These are phyloP conservation scores for Hymenoscyphus linearis DNA, from an alignment of 2,329 filamentous ascomycete species.

Conservation along the genomic window DNA sequence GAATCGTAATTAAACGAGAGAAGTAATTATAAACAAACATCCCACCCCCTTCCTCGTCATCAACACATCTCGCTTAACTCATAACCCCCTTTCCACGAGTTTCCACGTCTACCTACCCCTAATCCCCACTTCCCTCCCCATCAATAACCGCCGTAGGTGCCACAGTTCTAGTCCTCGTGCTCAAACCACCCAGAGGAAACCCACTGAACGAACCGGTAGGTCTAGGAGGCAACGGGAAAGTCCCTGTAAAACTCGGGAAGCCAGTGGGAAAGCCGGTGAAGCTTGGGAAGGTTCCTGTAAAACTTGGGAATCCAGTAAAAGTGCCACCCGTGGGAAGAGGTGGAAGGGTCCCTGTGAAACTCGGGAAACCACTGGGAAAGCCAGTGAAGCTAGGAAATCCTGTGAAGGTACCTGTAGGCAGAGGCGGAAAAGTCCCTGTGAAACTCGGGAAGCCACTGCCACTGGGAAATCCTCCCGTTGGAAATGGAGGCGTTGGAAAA, in stretches of 20 bases:
- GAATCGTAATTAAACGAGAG: too few relatives aligned
- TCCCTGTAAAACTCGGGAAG: neutral
- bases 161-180: neutral
- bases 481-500: neutral
- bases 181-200: neutral
- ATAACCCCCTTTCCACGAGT: neutral
- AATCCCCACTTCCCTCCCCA: neutral
- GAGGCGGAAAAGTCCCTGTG: neutral
- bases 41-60: too few relatives aligned
- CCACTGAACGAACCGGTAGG: neutral
- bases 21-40: too few relatives aligned
- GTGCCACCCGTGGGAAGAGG: too few relatives aligned
- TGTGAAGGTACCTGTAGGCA: neutral
- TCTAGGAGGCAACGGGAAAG: neutral
- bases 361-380: neutral
- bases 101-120: neutral
- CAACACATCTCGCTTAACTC: neutral
- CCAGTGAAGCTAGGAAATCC: neutral
- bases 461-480: neutral
- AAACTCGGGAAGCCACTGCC: neutral
- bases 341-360: neutral
- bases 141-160: neutral
- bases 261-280: neutral
- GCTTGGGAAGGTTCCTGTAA: neutral
- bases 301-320: neutral